phyloP scores from a whole-genome alignment of 495 filamentous ascomycete species.

The Schizothecium vesticola region DNA sequence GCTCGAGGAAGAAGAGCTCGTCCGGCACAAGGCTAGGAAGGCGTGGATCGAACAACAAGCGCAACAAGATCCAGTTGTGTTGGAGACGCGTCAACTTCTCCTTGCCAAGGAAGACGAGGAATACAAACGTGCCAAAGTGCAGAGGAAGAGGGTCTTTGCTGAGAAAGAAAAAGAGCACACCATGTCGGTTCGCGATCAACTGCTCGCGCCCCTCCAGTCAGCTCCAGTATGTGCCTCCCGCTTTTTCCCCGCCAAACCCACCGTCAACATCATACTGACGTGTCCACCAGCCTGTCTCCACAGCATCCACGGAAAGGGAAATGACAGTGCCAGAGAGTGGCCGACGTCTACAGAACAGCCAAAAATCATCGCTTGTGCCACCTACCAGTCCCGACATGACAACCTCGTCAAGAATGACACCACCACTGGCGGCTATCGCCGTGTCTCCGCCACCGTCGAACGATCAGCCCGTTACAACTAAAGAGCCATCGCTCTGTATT shows the following conservation, averaged over 20 bases:
- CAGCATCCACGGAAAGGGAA: background rate
- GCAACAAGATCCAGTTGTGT: background rate
- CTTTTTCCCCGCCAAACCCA: background rate
- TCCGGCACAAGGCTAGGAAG: background rate
- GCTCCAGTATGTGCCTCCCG: background rate
- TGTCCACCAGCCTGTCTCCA: background rate
- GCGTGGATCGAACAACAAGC: background rate
- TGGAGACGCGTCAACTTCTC: background rate
- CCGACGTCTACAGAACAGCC: background rate
- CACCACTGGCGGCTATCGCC: too few relatives aligned
- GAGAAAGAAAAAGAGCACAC: background rate
- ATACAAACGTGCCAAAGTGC: background rate
- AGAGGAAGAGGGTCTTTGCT: background rate
- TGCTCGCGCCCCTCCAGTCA: background rate
- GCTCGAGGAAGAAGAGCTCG: background rate
- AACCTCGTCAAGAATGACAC: too few relatives aligned
- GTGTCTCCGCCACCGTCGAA: too few relatives aligned
- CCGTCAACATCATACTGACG: background rate
- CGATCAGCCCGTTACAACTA: background rate
- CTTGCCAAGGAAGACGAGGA: background rate
- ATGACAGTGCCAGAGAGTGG: background rate
- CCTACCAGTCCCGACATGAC: too few relatives aligned
- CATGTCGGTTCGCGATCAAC: background rate
- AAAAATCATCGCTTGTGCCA: background rate
- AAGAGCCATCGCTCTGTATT: background rate